phyloP scores from a whole-genome alignment of 1,284 basidiomycete genomes.

The Meira miltonrushii region DNA sequence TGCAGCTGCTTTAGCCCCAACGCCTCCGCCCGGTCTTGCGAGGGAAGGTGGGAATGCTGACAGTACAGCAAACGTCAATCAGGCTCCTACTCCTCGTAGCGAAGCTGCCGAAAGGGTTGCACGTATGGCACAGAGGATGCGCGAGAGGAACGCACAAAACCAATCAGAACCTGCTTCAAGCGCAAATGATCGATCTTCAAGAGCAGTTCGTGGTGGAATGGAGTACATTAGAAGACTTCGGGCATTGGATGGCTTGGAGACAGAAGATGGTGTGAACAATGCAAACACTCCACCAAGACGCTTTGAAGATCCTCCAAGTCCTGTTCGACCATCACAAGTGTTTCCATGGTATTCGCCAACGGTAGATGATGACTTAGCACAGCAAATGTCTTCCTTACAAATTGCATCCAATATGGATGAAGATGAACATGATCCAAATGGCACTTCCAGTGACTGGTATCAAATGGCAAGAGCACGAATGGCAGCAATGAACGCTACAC shows the following conservation, averaged over 20 bases:
- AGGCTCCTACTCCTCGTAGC: background rate
- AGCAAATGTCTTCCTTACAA: background rate
- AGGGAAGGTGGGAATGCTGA: too few species aligned
- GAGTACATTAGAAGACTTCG: slow-evolving; percentile 6
- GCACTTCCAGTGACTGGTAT: slow-evolving; percentile 1
- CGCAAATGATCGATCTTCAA: background rate
- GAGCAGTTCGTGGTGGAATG: slow-evolving; percentile 5
- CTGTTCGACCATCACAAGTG: background rate
- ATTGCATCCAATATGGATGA: background rate
- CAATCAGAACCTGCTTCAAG: background rate
- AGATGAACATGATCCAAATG: slow-evolving; percentile 5
- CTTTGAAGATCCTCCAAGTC: background rate
- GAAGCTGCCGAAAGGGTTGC: slow-evolving; percentile 3
- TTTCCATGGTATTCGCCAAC: slow-evolving; percentile 9
- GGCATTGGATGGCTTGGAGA: slow-evolving; percentile 1
- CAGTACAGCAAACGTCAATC: background rate
- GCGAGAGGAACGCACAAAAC: background rate
- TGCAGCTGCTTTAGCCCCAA: background rate
- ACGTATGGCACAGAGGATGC: slow-evolving; percentile 1
- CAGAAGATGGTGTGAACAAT: background rate
- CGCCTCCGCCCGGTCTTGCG: background rate
- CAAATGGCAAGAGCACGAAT: slow-evolving; percentile 5
- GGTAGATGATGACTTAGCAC: too few species aligned
- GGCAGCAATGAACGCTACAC: background rate
- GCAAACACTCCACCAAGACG: background rate